phyloP scores from a whole-genome alignment of 148 eudicot genomes.

The Dysphania ambrosioides region DNA sequence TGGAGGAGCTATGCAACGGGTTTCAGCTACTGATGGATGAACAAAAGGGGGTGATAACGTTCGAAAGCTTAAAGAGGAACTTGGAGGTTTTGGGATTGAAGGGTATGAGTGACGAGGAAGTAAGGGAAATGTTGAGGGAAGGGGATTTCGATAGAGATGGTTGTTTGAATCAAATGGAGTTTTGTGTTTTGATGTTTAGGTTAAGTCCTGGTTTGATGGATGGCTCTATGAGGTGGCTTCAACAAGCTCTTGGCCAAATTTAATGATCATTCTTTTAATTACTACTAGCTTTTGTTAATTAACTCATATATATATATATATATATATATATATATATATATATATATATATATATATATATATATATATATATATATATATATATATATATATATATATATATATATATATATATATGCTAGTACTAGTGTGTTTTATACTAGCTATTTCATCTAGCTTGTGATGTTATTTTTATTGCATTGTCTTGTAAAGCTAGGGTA shows the following conservation, averaged over 20 bases:
- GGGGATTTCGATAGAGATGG: slow-evolving; percentile 71
- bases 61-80: slow-evolving; percentile 57
- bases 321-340: too few species aligned
- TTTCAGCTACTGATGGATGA: slow-evolving; percentile 46
- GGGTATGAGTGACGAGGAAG: slow-evolving; percentile 43
- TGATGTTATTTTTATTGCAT: neutral
- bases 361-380: too few species aligned
- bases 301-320: too few species aligned
- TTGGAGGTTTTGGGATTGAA: slow-evolving; percentile 39
- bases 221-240: slow-evolving; percentile 37
- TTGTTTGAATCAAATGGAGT: slow-evolving; percentile 57
- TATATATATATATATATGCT: too few species aligned
- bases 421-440: neutral
- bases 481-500: neutral
- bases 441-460: neutral
- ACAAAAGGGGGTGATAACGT: slow-evolving; percentile 48
- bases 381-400: too few species aligned
- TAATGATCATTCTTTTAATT: neutral
- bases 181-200: slow-evolving; percentile 71
- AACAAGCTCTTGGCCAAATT: slow-evolving; percentile 25
- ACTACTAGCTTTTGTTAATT: neutral
- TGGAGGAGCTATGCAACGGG: slow-evolving; percentile 60
- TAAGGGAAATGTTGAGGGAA: slow-evolving; percentile 45
- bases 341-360: too few species aligned
- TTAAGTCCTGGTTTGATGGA: slow-evolving; percentile 59